Percentiles rank a stretch among this genome's conserved stretches.
These are phyloP conservation scores for Nepenthes mirabilis DNA, from an alignment of 148 eudicot genomes.

Conservation along the genomic window DNA sequence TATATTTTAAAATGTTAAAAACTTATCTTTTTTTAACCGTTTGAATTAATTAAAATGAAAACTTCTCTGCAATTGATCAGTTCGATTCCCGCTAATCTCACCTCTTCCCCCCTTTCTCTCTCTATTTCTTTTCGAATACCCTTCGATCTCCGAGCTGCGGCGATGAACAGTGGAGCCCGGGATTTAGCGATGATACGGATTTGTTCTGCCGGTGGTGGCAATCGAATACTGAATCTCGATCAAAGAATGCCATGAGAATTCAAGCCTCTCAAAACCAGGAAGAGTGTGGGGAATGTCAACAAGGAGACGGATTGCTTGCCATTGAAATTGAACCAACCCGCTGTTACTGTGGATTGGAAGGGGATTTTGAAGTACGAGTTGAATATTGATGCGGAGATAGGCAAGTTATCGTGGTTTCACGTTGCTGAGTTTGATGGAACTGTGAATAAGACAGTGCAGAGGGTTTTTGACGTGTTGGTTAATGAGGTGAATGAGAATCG, in stretches of 20 bases:
- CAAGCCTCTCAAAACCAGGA: conserved; percentile 32
- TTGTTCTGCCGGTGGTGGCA: conserved; percentile 79
- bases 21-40: too few relatives aligned
- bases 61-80: too few relatives aligned
- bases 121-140: too few relatives aligned
- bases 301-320: conserved; percentile 76
- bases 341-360: conserved; percentile 18
- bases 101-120: too few relatives aligned
- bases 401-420: conserved; percentile 82
- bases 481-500: conserved; percentile 68
- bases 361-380: conserved; percentile 55
- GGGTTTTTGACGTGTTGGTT: conserved; percentile 75
- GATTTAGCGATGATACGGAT: conserved; percentile 73
- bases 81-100: too few relatives aligned
- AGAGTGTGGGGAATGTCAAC: conserved; percentile 25
- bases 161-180: conserved; percentile 81
- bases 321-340: conserved; percentile 49
- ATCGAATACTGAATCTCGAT: conserved; percentile 39
- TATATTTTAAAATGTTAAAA: too few relatives aligned
- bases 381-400: conserved; percentile 81
- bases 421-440: conserved; percentile 76
- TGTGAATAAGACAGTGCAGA: conserved; percentile 53
- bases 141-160: conserved; percentile 23
- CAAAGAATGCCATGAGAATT: conserved; percentile 15
- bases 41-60: too few relatives aligned